Conservation (phyloP, 371 early-diverging fungal genomes). For the Mucor circinelloides region DNA sequence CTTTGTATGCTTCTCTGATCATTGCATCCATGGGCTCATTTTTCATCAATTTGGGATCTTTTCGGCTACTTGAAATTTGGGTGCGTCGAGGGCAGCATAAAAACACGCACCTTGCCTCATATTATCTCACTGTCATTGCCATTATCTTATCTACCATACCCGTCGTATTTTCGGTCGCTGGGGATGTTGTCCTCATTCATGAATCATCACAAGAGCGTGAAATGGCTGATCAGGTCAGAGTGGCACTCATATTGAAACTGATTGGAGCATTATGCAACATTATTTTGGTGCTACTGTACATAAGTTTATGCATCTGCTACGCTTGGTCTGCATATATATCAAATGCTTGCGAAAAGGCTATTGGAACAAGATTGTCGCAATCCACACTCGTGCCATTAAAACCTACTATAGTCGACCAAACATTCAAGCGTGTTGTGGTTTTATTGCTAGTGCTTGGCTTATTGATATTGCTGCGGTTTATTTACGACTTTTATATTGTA, state of each 20-base stretch:
- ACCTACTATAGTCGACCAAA: background rate
- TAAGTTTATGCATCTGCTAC: background rate
- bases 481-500: slow-evolving; percentile 9
- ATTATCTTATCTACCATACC: background rate
- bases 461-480: background rate
- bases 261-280: slow-evolving; percentile 2
- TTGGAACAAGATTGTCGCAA: background rate
- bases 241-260: slow-evolving; percentile 4
- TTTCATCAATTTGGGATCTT: slow-evolving; percentile 7
- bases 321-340: slow-evolving; percentile 1
- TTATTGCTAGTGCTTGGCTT: slow-evolving; percentile 1
- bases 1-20: slow-evolving; percentile 6
- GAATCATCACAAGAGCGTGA: background rate
- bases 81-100: slow-evolving; percentile 1
- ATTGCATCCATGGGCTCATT: slow-evolving; percentile 7
- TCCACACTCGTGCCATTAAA: background rate
- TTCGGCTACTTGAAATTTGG: slow-evolving; percentile 11
- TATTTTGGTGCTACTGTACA: background rate
- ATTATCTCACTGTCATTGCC: background rate
- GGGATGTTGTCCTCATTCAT: slow-evolving; percentile 1
- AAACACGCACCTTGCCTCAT: background rate
- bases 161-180: slow-evolving; percentile 1
- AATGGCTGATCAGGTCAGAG: background rate
- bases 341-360: background rate
- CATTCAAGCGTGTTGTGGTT: background rate